Conservation (phyloP, 2,329 filamentous ascomycete genomes). For the Talaromyces sp. region DNA sequence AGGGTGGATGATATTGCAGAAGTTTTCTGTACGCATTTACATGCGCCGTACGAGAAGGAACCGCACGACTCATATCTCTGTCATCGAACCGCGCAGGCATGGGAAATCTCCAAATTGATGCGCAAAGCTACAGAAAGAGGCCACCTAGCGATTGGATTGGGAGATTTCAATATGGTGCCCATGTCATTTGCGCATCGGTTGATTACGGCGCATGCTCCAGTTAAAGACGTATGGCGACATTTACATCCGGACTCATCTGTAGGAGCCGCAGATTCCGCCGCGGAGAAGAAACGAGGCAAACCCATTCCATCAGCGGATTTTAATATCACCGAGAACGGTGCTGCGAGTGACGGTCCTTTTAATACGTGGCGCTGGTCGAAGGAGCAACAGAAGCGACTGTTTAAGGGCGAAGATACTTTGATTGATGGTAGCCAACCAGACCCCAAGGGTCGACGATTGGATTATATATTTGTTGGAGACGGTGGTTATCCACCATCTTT, state of each 20-base stretch:
- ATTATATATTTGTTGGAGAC: conserved; percentile 84
- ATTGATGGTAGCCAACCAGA: conserved; percentile 67
- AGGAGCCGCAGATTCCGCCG: conserved; percentile 64
- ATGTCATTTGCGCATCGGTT: conserved; percentile 77
- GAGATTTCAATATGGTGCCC: conserved; percentile 97
- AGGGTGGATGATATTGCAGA: conserved; percentile 67
- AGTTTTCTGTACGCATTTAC: conserved; percentile 89
- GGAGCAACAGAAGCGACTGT: conserved; percentile 63
- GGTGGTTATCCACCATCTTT: conserved; percentile 38
- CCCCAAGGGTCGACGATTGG: conserved; percentile 75
- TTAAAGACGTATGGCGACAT: conserved; percentile 79
- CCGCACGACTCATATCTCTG: conserved; percentile 81
- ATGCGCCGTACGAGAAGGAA: conserved; percentile 80
- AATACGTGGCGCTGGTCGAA: conserved; percentile 95
- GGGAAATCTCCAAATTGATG: conserved; percentile 90
- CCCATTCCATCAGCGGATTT: conserved; percentile 71
- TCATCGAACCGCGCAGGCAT: conserved; percentile 87
- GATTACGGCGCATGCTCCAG: conserved; percentile 71
- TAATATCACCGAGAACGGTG: conserved; percentile 77
- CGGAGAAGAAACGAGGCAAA: conserved; percentile 63
- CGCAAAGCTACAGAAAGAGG: conserved; percentile 74
- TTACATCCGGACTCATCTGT: conserved; percentile 80
- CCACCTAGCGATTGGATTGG: conserved; percentile 78
- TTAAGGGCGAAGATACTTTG: conserved; percentile 59
- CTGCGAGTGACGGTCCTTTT: conserved; percentile 77